These are phyloP conservation scores for Mycena filopes DNA, from an alignment of 768 basidiomycete genomes.

Conservation along the genomic window DNA sequence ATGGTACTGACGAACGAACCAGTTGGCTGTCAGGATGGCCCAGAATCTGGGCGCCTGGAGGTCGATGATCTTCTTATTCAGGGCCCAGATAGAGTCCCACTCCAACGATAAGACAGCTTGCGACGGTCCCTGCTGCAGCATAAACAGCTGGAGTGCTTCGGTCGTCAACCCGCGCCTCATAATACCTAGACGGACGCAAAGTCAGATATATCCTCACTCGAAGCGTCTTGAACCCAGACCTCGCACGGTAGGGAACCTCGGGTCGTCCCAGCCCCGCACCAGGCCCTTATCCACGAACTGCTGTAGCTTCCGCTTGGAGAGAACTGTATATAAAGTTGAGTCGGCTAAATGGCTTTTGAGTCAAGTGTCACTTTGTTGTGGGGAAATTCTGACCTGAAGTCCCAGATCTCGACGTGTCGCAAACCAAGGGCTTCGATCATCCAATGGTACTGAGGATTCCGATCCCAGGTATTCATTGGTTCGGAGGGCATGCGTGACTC, in stretches of 20 bases:
- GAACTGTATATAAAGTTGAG: constrained; percentile 96
- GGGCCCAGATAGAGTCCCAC: constrained; percentile 97
- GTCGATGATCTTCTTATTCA: constrained; percentile 98
- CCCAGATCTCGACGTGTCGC: constrained; percentile 91
- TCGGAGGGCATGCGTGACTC: constrained; percentile 95
- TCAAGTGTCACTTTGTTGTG: not conserved
- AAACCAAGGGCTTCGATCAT: constrained; percentile 88
- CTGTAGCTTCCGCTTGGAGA: constrained; percentile 97
- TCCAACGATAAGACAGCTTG: constrained; percentile 93
- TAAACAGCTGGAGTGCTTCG: constrained; percentile 93
- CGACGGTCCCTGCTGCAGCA: constrained; percentile 95
- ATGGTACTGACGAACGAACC: constrained; percentile 52
- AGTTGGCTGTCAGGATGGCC: constrained; percentile 82
- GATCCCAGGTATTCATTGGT: constrained; percentile 99
- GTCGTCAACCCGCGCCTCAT: constrained; percentile 95
- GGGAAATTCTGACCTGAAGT: constrained; percentile 75
- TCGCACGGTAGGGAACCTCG: constrained; percentile 97
- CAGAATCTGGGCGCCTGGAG: constrained; percentile 93
- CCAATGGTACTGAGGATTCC: constrained; percentile 97
- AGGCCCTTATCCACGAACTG: constrained; percentile 91
- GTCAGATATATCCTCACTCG: constrained; percentile 3
- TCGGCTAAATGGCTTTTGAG: constrained; percentile 60
- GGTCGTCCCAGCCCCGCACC: constrained; percentile 97
- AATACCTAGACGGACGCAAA: constrained; percentile 67
- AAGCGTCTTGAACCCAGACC: constrained; percentile 59